phyloP scores from a whole-genome alignment of 2,329 filamentous ascomycete species.

The Fusarium musae region DNA sequence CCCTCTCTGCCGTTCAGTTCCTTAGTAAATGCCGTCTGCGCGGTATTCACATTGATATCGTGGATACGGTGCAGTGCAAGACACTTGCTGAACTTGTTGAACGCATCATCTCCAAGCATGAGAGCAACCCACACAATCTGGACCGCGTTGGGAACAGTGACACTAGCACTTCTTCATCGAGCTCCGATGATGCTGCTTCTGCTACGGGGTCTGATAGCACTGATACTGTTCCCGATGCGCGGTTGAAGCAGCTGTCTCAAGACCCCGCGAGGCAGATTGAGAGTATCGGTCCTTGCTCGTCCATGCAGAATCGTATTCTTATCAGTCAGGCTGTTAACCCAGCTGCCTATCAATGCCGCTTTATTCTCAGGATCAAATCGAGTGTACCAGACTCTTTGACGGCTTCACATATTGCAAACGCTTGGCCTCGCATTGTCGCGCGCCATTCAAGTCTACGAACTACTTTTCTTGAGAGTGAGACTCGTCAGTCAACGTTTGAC shows the following conservation, averaged over 20 bases:
- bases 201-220: not conserved
- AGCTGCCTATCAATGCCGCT: not conserved
- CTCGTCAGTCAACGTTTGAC: not conserved
- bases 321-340: not conserved
- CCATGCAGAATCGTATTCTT: slow-evolving; percentile 1
- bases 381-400: not conserved
- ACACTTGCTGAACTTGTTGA: not conserved
- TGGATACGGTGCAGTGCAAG: slow-evolving; percentile 5
- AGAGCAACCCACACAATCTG: not conserved
- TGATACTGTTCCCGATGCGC: not conserved
- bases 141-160: not conserved
- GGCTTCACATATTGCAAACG: not conserved
- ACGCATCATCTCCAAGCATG: not conserved
- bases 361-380: not conserved
- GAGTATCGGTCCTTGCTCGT: not conserved
- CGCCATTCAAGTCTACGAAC: slow-evolving; percentile 1
- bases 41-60: not conserved
- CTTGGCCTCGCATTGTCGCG: not conserved
- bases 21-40: not conserved
- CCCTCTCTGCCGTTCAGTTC: not conserved
- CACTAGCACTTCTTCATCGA: not conserved
- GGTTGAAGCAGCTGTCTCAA: not conserved
- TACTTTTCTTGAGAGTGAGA: not conserved
- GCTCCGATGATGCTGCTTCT: not conserved
- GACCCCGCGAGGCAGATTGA: not conserved